Percentiles rank a stretch among this genome's conserved stretches.
phyloP scores from a whole-genome alignment of 176 grass and related monocot species.

The Areca catechu region DNA sequence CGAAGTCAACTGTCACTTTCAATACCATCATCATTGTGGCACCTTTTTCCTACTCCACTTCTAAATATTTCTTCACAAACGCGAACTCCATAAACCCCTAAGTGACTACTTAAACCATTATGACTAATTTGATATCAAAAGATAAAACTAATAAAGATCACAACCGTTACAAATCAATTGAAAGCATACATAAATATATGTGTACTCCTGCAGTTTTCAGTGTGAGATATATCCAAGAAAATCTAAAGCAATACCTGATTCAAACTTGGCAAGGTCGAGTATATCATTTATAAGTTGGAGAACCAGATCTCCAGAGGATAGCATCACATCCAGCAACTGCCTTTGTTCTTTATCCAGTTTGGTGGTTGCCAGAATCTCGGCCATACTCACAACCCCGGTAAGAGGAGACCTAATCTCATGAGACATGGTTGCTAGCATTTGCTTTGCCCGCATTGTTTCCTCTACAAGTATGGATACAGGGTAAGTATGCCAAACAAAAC shows the following conservation, averaged over 20 bases:
- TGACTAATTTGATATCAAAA: too few relatives aligned
- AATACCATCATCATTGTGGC: too few relatives aligned
- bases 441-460: constrained; percentile 95
- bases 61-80: too few relatives aligned
- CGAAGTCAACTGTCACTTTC: too few relatives aligned
- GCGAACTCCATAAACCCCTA: too few relatives aligned
- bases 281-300: constrained; percentile 94
- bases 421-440: constrained; percentile 96
- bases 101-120: too few relatives aligned
- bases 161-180: constrained; percentile 3
- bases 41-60: too few relatives aligned
- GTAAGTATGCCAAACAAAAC: too few relatives aligned
- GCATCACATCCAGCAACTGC: constrained; percentile 85
- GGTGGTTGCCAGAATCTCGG: constrained; percentile 75
- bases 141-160: too few relatives aligned
- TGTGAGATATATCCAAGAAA: too few relatives aligned
- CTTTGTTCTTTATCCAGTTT: constrained; percentile 69
- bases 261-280: constrained; percentile 95
- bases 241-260: constrained; percentile 56
- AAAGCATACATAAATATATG: neutral
- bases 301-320: constrained; percentile 96
- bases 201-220: too few relatives aligned
- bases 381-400: constrained; percentile 87
- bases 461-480: constrained; percentile 32
- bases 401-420: constrained; percentile 97